phyloP scores from a whole-genome alignment of 345 rosid genomes.

The Ceriops tagal region DNA sequence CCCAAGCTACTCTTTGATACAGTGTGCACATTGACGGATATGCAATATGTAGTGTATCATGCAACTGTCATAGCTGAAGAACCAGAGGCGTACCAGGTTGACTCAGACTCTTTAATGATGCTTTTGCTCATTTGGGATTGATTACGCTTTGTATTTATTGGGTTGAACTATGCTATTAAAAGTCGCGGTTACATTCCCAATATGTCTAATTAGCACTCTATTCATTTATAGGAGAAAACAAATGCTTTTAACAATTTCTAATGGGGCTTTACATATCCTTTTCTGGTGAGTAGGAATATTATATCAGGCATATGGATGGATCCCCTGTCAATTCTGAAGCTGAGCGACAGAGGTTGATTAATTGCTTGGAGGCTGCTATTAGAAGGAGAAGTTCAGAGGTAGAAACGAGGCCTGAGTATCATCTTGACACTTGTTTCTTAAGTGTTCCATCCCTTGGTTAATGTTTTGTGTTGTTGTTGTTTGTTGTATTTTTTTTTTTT shows the following conservation, averaged over 20 bases:
- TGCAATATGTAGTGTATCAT: constrained; percentile 74
- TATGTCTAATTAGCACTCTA: neutral
- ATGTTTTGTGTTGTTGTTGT: neutral
- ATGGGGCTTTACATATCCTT: neutral
- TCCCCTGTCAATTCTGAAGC: constrained; percentile 81
- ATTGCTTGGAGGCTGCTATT: constrained; percentile 94
- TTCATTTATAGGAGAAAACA: neutral
- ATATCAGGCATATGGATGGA: constrained; percentile 82
- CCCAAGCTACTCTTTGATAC: constrained; percentile 73
- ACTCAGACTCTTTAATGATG: neutral
- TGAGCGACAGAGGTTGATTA: constrained; percentile 82
- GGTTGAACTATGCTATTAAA: neutral
- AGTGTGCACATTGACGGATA: constrained; percentile 75
- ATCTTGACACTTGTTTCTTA: constrained; percentile 3
- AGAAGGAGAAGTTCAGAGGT: constrained; percentile 73
- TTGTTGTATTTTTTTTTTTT: neutral
- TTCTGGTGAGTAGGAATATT: constrained; percentile 60
- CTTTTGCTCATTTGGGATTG: constrained; percentile 6
- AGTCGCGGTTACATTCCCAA: neutral
- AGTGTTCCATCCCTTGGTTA: neutral
- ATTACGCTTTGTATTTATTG: neutral
- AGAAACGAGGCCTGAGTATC: neutral
- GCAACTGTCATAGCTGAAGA: constrained; percentile 66
- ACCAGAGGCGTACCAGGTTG: constrained; percentile 73
- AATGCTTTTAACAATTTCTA: neutral